phyloP scores from a whole-genome alignment of 1,139 yeast genomes.

The Diutina sp. region DNA sequence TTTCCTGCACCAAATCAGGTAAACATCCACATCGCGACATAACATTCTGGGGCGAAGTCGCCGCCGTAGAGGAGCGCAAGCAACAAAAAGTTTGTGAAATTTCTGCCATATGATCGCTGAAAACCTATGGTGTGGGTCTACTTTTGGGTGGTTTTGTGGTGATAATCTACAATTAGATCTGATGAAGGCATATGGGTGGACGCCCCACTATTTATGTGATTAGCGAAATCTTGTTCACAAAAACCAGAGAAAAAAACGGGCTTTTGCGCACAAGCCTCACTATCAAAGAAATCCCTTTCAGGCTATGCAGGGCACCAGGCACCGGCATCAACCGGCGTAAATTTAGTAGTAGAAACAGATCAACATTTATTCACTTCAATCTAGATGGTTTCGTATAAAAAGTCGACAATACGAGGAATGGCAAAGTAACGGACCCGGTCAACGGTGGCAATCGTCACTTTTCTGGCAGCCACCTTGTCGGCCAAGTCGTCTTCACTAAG shows the following conservation, averaged over 20 bases:
- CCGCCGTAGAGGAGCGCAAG: not conserved
- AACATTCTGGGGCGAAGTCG: not conserved
- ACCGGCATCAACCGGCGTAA: not conserved
- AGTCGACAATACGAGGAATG: constrained; percentile 5
- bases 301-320: not conserved
- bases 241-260: not conserved
- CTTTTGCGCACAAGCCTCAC: not conserved
- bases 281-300: not conserved
- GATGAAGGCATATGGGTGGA: too few species aligned
- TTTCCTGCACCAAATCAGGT: not conserved
- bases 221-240: not conserved
- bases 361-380: not conserved
- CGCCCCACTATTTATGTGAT: not conserved
- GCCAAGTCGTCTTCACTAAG: constrained; percentile 18
- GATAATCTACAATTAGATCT: too few species aligned
- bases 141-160: too few species aligned
- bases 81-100: too few species aligned
- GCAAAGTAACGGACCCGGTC: constrained; percentile 8
- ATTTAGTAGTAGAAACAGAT: not conserved
- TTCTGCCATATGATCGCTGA: too few species aligned
- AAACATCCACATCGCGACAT: not conserved
- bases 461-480: not conserved
- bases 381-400: constrained; percentile 4
- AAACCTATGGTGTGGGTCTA: too few species aligned
- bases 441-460: constrained; percentile 7